These are phyloP conservation scores for Fulvia fulva DNA, from an alignment of 2,329 filamentous ascomycete genomes.

Conservation along the genomic window DNA sequence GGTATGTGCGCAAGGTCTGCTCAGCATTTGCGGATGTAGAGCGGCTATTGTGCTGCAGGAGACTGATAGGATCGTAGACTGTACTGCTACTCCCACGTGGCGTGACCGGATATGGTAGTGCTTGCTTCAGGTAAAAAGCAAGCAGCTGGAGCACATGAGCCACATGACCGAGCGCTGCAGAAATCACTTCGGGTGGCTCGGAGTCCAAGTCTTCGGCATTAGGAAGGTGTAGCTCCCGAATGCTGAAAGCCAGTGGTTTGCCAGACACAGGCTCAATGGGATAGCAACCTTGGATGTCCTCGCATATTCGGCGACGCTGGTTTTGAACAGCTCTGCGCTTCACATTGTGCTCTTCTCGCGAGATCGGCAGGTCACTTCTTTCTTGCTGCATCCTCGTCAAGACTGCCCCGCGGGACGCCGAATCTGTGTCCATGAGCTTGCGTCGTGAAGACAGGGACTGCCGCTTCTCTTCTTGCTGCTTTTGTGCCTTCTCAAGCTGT, in stretches of 20 bases:
- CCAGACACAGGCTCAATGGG: slow-evolving; percentile 66
- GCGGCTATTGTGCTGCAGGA: slow-evolving; percentile 27
- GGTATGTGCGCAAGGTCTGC: slow-evolving; percentile 55
- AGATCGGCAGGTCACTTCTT: slow-evolving; percentile 46
- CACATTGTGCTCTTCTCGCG: slow-evolving; percentile 29
- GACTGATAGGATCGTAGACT: slow-evolving; percentile 67
- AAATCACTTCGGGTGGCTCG: slow-evolving; percentile 65
- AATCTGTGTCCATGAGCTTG: slow-evolving; percentile 58
- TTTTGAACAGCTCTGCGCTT: slow-evolving; percentile 67
- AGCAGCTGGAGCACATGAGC: slow-evolving; percentile 71
- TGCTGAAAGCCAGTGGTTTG: slow-evolving; percentile 73
- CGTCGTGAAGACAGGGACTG: slow-evolving; percentile 63
- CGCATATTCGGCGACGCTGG: slow-evolving; percentile 84
- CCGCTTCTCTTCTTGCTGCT: slow-evolving; percentile 63
- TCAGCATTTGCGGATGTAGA: slow-evolving; percentile 22
- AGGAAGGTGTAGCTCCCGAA: slow-evolving; percentile 72
- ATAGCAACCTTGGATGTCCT: slow-evolving; percentile 75
- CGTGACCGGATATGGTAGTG: slow-evolving; percentile 75
- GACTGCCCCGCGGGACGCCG: slow-evolving; percentile 25
- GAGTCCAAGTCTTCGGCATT: slow-evolving; percentile 71
- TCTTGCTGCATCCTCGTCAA: slow-evolving; percentile 53
- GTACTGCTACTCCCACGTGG: slow-evolving; percentile 69
- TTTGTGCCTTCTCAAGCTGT: slow-evolving; percentile 58
- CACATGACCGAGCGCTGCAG: slow-evolving; percentile 77
- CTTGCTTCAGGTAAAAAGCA: slow-evolving; percentile 74